Percentiles rank a stretch among this genome's conserved stretches.
These are phyloP conservation scores for Phialemoniopsis sp. DNA, from an alignment of 2,329 filamentous ascomycete species.

Conservation along the genomic window DNA sequence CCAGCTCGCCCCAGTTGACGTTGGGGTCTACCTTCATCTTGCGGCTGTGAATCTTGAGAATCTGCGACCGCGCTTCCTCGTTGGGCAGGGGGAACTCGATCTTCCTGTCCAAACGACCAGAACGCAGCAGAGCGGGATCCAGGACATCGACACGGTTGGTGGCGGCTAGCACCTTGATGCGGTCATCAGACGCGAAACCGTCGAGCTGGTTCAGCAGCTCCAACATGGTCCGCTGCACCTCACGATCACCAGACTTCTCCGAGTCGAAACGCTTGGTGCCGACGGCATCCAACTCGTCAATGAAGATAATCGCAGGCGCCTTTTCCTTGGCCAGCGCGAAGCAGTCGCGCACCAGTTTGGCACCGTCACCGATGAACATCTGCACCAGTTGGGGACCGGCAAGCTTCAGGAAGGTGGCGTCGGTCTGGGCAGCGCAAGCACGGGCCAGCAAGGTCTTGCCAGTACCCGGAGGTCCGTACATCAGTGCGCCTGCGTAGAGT, in stretches of 20 bases:
- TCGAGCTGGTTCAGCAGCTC: conserved; percentile 98
- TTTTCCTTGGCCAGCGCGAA: conserved; percentile 98
- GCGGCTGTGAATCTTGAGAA: conserved; percentile 92
- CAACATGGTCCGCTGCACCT: conserved; percentile 98
- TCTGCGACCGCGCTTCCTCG: conserved; percentile 95
- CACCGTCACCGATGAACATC: conserved; percentile 99
- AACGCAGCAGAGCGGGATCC: conserved; percentile 85
- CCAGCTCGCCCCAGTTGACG: conserved; percentile 95
- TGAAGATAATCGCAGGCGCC: conserved; percentile 98
- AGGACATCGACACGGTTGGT: conserved; percentile 94
- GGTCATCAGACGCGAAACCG: conserved; percentile 93
- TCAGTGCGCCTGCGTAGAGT: conserved; percentile 70
- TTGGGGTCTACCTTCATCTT: conserved; percentile 96
- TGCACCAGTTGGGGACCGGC: conserved; percentile 96
- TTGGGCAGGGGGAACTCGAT: conserved; percentile 98
- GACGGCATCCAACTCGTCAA: conserved; percentile 97
- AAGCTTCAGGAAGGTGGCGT: conserved; percentile 97
- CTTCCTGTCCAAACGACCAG: conserved; percentile 90
- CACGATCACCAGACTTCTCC: conserved; percentile 94
- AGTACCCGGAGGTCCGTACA: conserved; percentile 93
- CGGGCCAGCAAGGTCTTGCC: conserved; percentile 90
- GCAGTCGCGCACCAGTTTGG: conserved; percentile 94
- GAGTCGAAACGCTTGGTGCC: conserved; percentile 98
- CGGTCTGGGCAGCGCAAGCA: conserved; percentile 95
- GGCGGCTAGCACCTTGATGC: conserved; percentile 92